Percentiles rank a stretch among this genome's conserved stretches.
phyloP scores from a whole-genome alignment of 345 rosid species.

The Populus deltoides region DNA sequence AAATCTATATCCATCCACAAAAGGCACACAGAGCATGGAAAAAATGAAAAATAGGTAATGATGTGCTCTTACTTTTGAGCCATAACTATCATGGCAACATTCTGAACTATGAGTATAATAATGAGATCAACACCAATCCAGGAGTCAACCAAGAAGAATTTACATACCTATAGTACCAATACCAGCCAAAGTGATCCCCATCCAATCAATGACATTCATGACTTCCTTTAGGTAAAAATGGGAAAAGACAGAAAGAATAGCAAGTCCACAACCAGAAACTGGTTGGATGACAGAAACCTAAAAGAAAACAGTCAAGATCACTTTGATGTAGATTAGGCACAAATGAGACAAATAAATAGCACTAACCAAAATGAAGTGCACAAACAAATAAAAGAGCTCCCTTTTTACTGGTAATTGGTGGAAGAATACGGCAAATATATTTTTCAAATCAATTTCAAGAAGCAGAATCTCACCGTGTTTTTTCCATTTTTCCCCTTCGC shows the following conservation, averaged over 20 bases:
- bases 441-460: not conserved
- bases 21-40: not conserved
- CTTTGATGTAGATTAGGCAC: constrained; percentile 1
- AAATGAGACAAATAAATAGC: constrained; percentile 3
- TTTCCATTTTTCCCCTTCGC: not conserved
- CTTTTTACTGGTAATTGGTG: not conserved
- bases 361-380: not conserved
- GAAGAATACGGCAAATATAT: not conserved
- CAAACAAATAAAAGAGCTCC: not conserved
- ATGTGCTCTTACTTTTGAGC: not conserved
- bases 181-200: constrained; percentile 88
- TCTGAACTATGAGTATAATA: not conserved
- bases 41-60: not conserved
- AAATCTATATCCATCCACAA: not conserved
- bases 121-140: not conserved
- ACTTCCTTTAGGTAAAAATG: constrained; percentile 94
- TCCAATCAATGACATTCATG: constrained; percentile 92
- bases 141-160: constrained; percentile 11
- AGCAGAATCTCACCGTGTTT: not conserved
- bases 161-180: constrained; percentile 90
- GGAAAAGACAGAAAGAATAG: constrained; percentile 82
- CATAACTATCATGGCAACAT: not conserved
- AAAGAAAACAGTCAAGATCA: constrained; percentile 15
- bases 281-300: constrained; percentile 98
- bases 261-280: constrained; percentile 97